Percentiles rank a stretch among this genome's conserved stretches.
Evolutionary conservation across 805 yeast genomes (phyloP).

Genomic region (Wickerhamiella azyma): DNA sequence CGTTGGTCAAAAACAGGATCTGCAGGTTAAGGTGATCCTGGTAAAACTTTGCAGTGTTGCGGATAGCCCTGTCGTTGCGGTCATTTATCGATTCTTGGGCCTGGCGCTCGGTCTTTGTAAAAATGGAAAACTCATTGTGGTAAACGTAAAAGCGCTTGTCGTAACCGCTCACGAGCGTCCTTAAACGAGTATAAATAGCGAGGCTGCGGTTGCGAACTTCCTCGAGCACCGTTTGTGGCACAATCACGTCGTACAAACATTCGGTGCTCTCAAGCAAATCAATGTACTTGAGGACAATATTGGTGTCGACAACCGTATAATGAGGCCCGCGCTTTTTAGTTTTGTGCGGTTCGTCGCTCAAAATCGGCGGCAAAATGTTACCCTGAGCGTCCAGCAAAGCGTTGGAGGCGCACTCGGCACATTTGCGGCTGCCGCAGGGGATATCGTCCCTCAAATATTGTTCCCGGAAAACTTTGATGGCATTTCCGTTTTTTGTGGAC

Average conservation of each 20-base stretch:
- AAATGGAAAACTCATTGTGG: conserved; percentile 78
- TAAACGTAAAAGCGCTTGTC: conserved; percentile 80
- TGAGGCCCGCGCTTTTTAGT: conserved; percentile 45
- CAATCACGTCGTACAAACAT: conserved; percentile 74
- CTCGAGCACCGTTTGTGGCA: conserved; percentile 92
- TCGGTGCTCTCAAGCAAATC: conserved; percentile 70
- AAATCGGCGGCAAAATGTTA: conserved; percentile 47
- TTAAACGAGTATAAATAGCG: conserved; percentile 74
- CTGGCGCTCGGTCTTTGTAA: conserved; percentile 50
- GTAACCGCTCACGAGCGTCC: conserved; percentile 48
- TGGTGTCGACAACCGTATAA: conserved; percentile 76
- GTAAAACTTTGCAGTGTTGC: conserved; percentile 64
- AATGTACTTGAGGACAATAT: conserved; percentile 74
- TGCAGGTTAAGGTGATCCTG: conserved; percentile 39
- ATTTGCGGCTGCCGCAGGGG: conserved; percentile 70
- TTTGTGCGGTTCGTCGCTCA: conserved; percentile 46
- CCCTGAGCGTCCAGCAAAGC: conserved; percentile 43
- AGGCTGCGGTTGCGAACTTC: conserved; percentile 79
- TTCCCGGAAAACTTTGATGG: conserved; percentile 83
- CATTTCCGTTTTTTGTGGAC: conserved; percentile 70
- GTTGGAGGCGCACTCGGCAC: conserved; percentile 47
- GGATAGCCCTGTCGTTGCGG: conserved; percentile 80
- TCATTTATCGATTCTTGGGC: conserved; percentile 69
- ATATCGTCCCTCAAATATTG: conserved; percentile 87
- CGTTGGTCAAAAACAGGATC: conserved; percentile 51